Evolutionary conservation across 2,329 filamentous ascomycete genomes (phyloP), one percentile per base, ranked within the genome.

Genomic region (Diplodia scrobiculata): DNA sequence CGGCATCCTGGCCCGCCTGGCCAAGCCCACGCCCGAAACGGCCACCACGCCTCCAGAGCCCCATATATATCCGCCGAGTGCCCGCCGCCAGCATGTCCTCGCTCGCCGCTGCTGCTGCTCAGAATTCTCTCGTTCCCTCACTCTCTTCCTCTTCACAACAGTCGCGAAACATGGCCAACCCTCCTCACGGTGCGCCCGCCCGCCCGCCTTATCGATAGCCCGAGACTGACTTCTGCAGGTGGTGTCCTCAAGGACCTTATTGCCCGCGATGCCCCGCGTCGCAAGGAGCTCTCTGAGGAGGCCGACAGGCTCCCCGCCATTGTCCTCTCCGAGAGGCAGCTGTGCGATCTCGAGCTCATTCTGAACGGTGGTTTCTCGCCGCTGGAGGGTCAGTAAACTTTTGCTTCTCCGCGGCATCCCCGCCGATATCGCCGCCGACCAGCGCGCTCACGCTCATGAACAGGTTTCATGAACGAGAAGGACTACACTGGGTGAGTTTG

Each of bases 321-420:
- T 72, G 82, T 90, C 68, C 88, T 99, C 71, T 90, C 87, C 62
- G 95, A 99, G 85, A 89, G 95, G 75, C 95, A 99, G 82, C 88
- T 99, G 59, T 99, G 95, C 82, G 95, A 99, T 85, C 86, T 99
- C 72, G 95, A 99, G 82, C 82, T 99, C 80, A 92, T 99, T 76
- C 88, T 99, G 79, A 98, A 92, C 80, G 95, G 95, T 78, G 95
- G 95, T 71, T 99, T 99, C 84, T 97, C 93, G 70, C 95, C 95
- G 67, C 87, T 99, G 48, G 94, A 99, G 87, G 95, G 93, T 96
- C 74, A 69, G 87, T 84, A 29, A 52, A 53, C 50, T 63, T 52
- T 52, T 53, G 48, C 60, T 9, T 52, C 60, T 29, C 60, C 50
- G 62, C 62, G 47, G 62, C 62, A 10, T 3, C 50, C 13, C n/a